Evolutionary conservation across 2,329 filamentous ascomycete genomes (phyloP), one percentile per base, ranked within the genome.

Genomic region (Curvularia sp.): DNA sequence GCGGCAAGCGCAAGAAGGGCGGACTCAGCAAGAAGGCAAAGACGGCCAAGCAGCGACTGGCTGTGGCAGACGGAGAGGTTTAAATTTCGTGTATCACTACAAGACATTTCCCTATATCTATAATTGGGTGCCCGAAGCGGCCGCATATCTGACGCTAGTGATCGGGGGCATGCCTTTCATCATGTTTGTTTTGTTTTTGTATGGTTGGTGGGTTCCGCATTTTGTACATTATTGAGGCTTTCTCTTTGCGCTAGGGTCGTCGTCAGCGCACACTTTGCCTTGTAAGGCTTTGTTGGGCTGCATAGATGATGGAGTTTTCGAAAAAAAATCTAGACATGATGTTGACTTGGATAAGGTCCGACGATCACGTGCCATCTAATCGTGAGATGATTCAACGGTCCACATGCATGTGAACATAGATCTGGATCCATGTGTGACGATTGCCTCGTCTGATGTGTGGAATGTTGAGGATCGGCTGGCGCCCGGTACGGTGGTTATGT

Each of bases 11-110:
- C 75, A 79, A 80, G 75, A 79, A 79, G 49, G 61, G 66, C 20
- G 77, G 79, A 13, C 74, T 80, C 55, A 79, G 75, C 66, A 83
- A 83, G 71, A 83, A 83, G 71, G 81, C 81, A n/a, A 83, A 82
- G 76, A 81, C 80, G 52, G 75, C 81, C 18, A 81, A 81, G 69
- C 80, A 82, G 70, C 74, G 81, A 50, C 75, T 83, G 44, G 81
- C 81, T 22, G 79, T 83, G 49, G 77, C 81, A 41, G 81, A 83
- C 64, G 81, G 81, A 44, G 67, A 75, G 60, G 71, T 76, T 47
- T 76, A 63, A 64, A 47, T 51, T 50, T 44, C 13, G 28, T 59
- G 57, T 56, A 58, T 47, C 39, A 59, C 53, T 38, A 65, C 53
- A 33, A 57, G 49, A 44, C 35, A 53, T 57, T 53, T 55, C 44